phyloP scores from a whole-genome alignment of 1,284 basidiomycete species.

The Ceratobasidium sp. region DNA sequence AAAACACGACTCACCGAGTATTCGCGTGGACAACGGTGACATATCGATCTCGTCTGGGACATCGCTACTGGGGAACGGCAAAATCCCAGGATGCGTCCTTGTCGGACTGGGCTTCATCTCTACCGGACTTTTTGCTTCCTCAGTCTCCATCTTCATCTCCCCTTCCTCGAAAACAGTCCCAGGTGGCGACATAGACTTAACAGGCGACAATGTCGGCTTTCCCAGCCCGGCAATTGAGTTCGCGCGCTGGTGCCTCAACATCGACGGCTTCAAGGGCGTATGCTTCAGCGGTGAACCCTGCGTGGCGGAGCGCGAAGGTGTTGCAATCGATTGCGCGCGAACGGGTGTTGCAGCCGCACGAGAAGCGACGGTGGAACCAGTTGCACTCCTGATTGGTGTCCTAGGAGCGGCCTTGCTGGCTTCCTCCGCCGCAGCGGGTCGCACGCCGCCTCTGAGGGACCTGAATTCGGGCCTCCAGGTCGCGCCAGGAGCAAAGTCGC shows the following conservation, averaged over 20 bases:
- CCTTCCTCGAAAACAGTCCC: conserved; percentile 10
- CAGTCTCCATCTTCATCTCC: conserved; percentile 6
- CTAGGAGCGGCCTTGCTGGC: neutral
- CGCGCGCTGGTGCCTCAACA: conserved; percentile 25
- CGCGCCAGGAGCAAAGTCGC: conserved; percentile 28
- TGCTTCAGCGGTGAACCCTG: conserved; percentile 17
- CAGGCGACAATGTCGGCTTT: neutral
- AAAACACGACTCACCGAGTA: conserved; percentile 3
- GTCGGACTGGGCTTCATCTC: conserved; percentile 22
- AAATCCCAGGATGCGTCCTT: neutral
- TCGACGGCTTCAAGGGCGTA: conserved; percentile 1
- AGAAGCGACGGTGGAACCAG: neutral
- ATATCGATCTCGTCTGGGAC: conserved; percentile 5
- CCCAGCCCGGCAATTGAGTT: conserved; percentile 16
- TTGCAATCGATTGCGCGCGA: neutral
- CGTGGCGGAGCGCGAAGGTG: neutral
- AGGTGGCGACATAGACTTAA: neutral
- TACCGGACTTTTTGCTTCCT: neutral
- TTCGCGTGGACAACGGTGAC: conserved; percentile 6
- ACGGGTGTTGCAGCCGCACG: neutral
- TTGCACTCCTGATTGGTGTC: neutral
- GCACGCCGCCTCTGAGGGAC: conserved; percentile 5
- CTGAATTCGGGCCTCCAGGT: conserved; percentile 33
- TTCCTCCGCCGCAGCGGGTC: neutral
- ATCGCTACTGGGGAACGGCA: conserved; percentile 1